Conservation (phyloP, 164 flowering plant genomes). For the Hamamelis virginiana region DNA sequence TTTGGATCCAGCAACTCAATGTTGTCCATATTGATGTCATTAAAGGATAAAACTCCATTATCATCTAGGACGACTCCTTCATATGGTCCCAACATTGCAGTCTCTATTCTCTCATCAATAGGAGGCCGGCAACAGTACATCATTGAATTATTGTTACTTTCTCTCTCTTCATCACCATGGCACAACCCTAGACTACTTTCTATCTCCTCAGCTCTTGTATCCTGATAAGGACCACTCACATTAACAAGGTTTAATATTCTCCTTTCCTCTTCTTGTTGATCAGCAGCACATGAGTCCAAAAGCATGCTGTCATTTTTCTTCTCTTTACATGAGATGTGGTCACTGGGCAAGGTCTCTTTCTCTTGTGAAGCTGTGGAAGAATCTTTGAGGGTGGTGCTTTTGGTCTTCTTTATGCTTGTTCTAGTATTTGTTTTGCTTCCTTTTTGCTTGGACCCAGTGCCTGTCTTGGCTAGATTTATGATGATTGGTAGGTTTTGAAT, state of each 20-base stretch:
- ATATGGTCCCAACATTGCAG: conserved; percentile 16
- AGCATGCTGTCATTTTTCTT: conserved; percentile 1
- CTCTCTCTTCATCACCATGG: conserved; percentile 15
- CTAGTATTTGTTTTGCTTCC: conserved; percentile 36
- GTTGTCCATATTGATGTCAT: conserved; percentile 21
- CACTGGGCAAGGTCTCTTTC: conserved; percentile 8
- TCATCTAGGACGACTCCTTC: conserved; percentile 8
- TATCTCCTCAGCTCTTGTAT: background rate
- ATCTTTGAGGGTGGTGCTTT: conserved; percentile 1
- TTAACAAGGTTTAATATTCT: background rate
- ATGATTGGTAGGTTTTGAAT: conserved; percentile 13
- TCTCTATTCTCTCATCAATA: background rate
- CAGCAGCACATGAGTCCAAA: background rate
- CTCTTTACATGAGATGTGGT: background rate
- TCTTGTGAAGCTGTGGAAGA: background rate
- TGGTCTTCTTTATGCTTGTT: conserved; percentile 35
- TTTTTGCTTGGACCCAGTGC: conserved; percentile 23
- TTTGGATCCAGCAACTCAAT: conserved; percentile 10
- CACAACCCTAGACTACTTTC: conserved; percentile 13
- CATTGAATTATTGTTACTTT: background rate
- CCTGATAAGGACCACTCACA: conserved; percentile 1
- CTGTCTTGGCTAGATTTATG: conserved; percentile 12
- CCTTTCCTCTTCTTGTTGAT: conserved; percentile 9
- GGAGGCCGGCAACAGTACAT: no score
- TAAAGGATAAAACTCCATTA: conserved; percentile 12